A percentile compares a stretch with the other conserved stretches of the same genome.
These are phyloP conservation scores for Geranium incanum DNA, from an alignment of 441 rosid genomes.

Conservation along the genomic window DNA sequence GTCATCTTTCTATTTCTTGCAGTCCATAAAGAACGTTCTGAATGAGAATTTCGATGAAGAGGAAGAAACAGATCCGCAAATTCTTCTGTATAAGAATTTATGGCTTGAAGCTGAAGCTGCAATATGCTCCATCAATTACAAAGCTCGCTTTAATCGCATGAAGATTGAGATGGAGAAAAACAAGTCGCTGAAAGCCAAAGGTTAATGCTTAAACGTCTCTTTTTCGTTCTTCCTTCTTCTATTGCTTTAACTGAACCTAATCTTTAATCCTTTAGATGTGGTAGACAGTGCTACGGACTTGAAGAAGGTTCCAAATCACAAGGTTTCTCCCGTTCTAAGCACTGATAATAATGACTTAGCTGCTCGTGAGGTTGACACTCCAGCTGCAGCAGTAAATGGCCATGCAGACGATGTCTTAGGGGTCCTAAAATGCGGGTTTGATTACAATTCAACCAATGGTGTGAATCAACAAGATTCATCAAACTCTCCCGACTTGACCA, in stretches of 20 bases:
- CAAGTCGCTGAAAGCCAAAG: conserved; percentile 28
- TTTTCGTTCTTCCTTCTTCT: conserved; percentile 4
- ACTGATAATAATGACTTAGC: neutral
- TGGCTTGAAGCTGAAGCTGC: conserved; percentile 98
- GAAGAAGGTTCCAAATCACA: conserved; percentile 23
- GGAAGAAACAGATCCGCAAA: conserved; percentile 48
- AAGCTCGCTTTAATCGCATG: conserved; percentile 58
- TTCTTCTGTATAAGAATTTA: conserved; percentile 68
- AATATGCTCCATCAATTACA: conserved; percentile 58
- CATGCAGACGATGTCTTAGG: conserved; percentile 12
- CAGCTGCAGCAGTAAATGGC: neutral
- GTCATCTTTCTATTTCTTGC: conserved; percentile 26
- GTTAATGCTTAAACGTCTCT: conserved; percentile 28
- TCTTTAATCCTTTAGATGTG: conserved; percentile 28
- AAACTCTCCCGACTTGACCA: conserved; percentile 16
- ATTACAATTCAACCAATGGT: neutral
- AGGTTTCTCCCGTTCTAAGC: conserved; percentile 14
- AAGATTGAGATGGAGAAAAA: conserved; percentile 45
- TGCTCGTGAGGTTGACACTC: neutral
- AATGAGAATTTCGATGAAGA: conserved; percentile 46
- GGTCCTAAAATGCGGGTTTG: conserved; percentile 15
- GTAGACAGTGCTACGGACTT: conserved; percentile 22
- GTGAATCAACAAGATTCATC: neutral
- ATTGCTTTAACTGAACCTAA: conserved; percentile 6
- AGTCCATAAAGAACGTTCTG: conserved; percentile 71